These are phyloP conservation scores for Dothideomycetidae sp. DNA, from an alignment of 2,329 filamentous ascomycete species.

Conservation along the genomic window DNA sequence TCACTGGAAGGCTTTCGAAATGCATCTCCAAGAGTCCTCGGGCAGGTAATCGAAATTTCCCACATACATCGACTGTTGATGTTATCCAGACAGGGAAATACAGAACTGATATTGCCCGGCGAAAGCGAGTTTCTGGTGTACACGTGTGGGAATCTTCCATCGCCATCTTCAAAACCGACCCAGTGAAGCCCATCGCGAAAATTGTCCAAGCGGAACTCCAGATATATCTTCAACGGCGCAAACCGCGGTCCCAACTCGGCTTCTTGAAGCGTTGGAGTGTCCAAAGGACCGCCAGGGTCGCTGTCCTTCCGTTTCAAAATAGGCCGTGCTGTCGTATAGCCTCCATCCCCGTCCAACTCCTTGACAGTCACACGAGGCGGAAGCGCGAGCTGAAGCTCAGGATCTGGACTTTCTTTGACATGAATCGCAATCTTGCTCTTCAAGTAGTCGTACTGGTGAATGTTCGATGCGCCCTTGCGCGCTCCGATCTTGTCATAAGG, in stretches of 20 bases:
- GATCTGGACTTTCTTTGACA: constrained; percentile 36
- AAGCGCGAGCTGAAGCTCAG: constrained; percentile 44
- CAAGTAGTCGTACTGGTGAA: constrained; percentile 64
- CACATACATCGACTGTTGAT: constrained; percentile 67
- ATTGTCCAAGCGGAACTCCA: constrained; percentile 63
- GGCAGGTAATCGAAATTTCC: constrained; percentile 76
- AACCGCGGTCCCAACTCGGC: constrained; percentile 30
- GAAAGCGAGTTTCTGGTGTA: constrained; percentile 74
- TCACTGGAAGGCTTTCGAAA: constrained; percentile 25
- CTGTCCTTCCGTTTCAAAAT: constrained; percentile 19
- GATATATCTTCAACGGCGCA: constrained; percentile 47
- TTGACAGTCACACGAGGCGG: constrained; percentile 49
- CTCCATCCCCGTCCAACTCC: constrained; percentile 39
- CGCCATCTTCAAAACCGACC: constrained; percentile 66
- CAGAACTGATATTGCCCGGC: constrained; percentile 64
- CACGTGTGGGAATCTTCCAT: constrained; percentile 74
- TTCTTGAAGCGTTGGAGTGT: constrained; percentile 18
- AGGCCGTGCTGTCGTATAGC: constrained; percentile 27
- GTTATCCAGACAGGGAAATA: constrained; percentile 91
- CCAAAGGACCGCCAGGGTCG: constrained; percentile 21
- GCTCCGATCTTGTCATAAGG: constrained; percentile 53
- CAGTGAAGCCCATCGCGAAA: constrained; percentile 85
- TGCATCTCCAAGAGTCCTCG: constrained; percentile 71
- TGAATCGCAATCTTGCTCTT: constrained; percentile 51
- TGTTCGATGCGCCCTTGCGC: constrained; percentile 44